Base-by-base conservation (phyloP, 495 filamentous ascomycete species). In the Parathielavia appendiculata region DNA sequence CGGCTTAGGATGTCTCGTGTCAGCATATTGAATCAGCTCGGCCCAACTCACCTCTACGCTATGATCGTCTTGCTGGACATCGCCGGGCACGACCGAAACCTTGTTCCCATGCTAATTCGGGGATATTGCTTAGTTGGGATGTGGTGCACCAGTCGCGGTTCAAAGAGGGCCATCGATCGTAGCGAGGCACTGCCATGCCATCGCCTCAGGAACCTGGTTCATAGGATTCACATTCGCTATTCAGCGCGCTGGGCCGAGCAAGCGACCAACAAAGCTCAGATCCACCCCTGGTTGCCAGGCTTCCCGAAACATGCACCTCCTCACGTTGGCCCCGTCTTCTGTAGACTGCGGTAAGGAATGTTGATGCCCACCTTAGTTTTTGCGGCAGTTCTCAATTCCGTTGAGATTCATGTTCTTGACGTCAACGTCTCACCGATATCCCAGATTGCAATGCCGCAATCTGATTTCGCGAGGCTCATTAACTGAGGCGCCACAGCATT, bases 401-500 rank as follows among this genome's bases (percentile, higher is more conserved):
- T 43, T 23, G 17, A 32, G 16, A 30, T 43, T 17, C 12, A 12
- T 35, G 41, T 19, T 19, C 30, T 20, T 50, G 20, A 50, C 22
- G 45, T 57, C 43, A 48, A 17, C 43, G 11, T 57, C 30, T 20
- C 44, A 13, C 20, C 26, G 26, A 48, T n/a, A 13, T 10, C 43
- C 17, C n/a, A 20, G 17, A 11, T 26, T 4, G 36, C 32, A 49
- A 14, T 6, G 41, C 46, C 38, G 13, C 22, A n/a, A 9, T 16
- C n/a, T 41, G 51, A 8, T 26, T 32, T 36, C 23, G 39, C 23
- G 38, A 58, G 48, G 47, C 38, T 44, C 19, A 4, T 51, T 23
- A 30, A 38, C n/a, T 26, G 47, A 20, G 19, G 32, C 35, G 50
- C 50, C 19, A 53, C 56, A 48, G 26, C 56, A 48, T 47, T 32